These are phyloP conservation scores for Aphanocladium album DNA, from an alignment of 2,329 filamentous ascomycete species.

Conservation along the genomic window DNA sequence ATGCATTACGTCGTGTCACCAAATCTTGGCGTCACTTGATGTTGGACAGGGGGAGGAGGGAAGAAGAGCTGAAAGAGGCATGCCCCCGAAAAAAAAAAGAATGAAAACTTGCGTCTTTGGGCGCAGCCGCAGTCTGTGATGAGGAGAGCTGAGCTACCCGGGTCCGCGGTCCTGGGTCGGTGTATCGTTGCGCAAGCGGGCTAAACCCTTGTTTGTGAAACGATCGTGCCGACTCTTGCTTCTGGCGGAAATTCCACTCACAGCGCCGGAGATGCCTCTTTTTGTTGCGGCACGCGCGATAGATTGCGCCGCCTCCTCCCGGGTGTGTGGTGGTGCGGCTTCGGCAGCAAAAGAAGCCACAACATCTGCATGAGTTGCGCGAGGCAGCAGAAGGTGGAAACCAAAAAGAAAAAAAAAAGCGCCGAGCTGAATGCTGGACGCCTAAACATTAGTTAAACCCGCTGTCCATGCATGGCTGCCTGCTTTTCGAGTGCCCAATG, in stretches of 20 bases:
- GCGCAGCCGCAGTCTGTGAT: background rate
- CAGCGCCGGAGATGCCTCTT: background rate
- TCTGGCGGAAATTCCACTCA: background rate
- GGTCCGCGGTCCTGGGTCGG: constrained; percentile 7
- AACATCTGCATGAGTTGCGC: background rate
- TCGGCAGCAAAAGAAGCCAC: background rate
- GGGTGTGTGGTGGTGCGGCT: no score
- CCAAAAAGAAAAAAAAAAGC: background rate
- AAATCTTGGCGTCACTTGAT: background rate
- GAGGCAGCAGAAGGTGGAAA: background rate
- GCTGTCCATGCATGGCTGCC: background rate
- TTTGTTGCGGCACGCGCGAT: background rate
- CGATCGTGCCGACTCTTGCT: background rate
- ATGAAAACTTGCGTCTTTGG: background rate
- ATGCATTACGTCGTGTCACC: background rate
- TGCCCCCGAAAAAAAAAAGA: background rate
- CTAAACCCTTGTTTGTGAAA: background rate
- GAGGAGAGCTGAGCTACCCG: background rate
- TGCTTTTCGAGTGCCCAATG: background rate
- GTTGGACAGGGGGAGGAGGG: background rate
- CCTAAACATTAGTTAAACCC: background rate
- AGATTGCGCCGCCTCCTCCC: no score
- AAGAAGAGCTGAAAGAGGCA: background rate
- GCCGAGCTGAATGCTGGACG: background rate
- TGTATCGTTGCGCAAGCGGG: background rate